These are phyloP conservation scores for Syzygium malaccense DNA, from an alignment of 441 rosid genomes.

Conservation along the genomic window DNA sequence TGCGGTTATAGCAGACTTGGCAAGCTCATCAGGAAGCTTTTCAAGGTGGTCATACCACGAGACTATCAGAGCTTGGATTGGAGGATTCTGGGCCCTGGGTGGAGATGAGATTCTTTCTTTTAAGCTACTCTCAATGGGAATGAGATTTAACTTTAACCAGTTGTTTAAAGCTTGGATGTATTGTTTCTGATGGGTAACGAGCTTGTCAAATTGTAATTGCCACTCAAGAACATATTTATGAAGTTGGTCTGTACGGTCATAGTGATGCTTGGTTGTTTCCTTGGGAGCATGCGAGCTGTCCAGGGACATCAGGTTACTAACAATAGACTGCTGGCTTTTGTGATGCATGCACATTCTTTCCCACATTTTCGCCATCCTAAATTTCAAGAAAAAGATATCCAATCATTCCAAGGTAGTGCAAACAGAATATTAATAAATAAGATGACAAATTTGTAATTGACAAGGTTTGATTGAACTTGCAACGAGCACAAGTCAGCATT, in stretches of 20 bases:
- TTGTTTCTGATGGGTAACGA: constrained; percentile 45
- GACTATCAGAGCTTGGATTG: constrained; percentile 51
- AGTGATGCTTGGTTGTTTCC: constrained; percentile 57
- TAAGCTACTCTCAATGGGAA: constrained; percentile 57
- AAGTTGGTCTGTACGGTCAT: constrained; percentile 45
- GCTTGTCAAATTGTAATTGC: constrained; percentile 46
- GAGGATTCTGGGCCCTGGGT: constrained; percentile 47
- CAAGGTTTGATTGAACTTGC: not conserved
- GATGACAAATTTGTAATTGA: not conserved
- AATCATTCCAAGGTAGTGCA: not conserved
- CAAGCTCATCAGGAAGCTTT: constrained; percentile 53
- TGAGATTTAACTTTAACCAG: constrained; percentile 62
- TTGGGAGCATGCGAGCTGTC: constrained; percentile 35
- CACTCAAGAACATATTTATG: constrained; percentile 36
- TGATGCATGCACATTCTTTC: constrained; percentile 41
- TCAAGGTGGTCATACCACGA: constrained; percentile 48
- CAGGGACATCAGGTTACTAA: constrained; percentile 37
- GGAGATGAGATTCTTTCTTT: constrained; percentile 56
- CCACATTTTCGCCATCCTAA: constrained; percentile 66
- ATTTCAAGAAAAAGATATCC: not conserved
- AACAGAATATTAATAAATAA: not conserved
- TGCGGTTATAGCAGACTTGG: constrained; percentile 47
- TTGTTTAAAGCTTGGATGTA: constrained; percentile 46
- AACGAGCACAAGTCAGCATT: not conserved
- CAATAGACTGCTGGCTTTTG: constrained; percentile 36